phyloP scores from a whole-genome alignment of 495 filamentous ascomycete species.

The Aspergillus ellipticus region DNA sequence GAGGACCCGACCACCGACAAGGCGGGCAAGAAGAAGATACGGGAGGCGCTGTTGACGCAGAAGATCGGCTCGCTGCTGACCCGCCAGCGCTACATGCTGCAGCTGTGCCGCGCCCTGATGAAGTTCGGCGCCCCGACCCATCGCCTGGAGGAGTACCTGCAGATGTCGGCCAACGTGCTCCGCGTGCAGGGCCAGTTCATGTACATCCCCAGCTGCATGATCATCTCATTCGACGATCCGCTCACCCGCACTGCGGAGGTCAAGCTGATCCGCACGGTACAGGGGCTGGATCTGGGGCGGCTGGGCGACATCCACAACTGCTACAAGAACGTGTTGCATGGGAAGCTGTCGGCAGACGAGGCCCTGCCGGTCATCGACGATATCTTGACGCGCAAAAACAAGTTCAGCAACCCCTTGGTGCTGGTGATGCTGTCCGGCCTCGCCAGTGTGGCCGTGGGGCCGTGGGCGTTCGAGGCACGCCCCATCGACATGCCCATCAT shows the following conservation, averaged over 20 bases:
- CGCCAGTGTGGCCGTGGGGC: constrained; percentile 72
- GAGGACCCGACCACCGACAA: constrained; percentile 8
- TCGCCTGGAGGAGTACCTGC: constrained; percentile 81
- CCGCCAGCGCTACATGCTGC: constrained; percentile 81
- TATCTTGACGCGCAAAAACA: constrained; percentile 60
- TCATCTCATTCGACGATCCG: constrained; percentile 89
- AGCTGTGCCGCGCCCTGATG: constrained; percentile 86
- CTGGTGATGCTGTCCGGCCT: constrained; percentile 76
- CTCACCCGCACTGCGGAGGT: constrained; percentile 89
- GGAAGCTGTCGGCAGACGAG: constrained; percentile 79
- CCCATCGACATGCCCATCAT: constrained; percentile 84
- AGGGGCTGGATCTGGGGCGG: constrained; percentile 81
- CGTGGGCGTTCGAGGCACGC: constrained; percentile 83
- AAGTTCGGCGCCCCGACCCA: constrained; percentile 75
- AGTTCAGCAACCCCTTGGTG: constrained; percentile 64
- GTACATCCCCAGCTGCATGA: constrained; percentile 92
- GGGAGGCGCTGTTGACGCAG: constrained; percentile 57
- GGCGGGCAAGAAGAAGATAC: constrained; percentile 25
- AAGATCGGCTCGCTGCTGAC: constrained; percentile 84
- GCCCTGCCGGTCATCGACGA: constrained; percentile 67
- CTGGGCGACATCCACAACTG: constrained; percentile 82
- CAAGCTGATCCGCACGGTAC: constrained; percentile 73
- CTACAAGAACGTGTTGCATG: constrained; percentile 91
- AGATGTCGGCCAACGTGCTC: constrained; percentile 84
- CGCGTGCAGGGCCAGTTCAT: constrained; percentile 88